Base-by-base conservation (phyloP, 1,284 basidiomycete species). In the Ganoderma resinaceum region DNA sequence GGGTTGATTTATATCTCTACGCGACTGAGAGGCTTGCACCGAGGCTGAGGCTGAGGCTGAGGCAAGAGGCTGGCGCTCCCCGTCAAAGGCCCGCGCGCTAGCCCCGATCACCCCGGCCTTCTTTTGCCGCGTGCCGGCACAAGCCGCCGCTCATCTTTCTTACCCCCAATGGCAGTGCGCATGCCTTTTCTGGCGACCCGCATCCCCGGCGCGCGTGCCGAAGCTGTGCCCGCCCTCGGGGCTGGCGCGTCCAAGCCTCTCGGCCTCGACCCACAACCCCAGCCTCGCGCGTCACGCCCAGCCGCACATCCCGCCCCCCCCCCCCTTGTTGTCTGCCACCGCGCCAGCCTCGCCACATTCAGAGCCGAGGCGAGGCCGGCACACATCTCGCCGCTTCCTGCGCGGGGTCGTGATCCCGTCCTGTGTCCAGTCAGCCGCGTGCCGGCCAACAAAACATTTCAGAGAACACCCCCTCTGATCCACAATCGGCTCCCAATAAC, bases 41-140 rank as follows among this genome's bases (percentile, higher is more conserved):
- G 37, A 38, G 35, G 35, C 35, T 35, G 31, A 29, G 55, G 9
- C 55, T 14, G 23, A 23, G 23, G 14, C 52, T 16, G n/a, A 31
- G 37, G n/a, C 31, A 43, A 23, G 20, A 29, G 46, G 55, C 52
- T 23, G 26, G 60, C 59, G 57, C 42, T 63, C 26, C 35, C 49
- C 55, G 49, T 33, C 58, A 29, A 33, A 8, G 29, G 18, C 52
- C 16, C 23, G 33, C 61, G 61, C 66, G 62, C 66, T 62, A 57
- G 66, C 62, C 65, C 55, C 63, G 69, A 70, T 72, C 71, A 69
- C 71, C 67, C 35, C 71, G 71, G 71, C 71, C 71, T 58, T 14
- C 18, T 5, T 26, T 64, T 67, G 71, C 71, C 71, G 71, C 65
- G n/a, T 37, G 52, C 46, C 49, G 37, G 12, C 37, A 23, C 20